phyloP scores from a whole-genome alignment of 2,329 filamentous ascomycete species.

The Colletotrichum filicis region DNA sequence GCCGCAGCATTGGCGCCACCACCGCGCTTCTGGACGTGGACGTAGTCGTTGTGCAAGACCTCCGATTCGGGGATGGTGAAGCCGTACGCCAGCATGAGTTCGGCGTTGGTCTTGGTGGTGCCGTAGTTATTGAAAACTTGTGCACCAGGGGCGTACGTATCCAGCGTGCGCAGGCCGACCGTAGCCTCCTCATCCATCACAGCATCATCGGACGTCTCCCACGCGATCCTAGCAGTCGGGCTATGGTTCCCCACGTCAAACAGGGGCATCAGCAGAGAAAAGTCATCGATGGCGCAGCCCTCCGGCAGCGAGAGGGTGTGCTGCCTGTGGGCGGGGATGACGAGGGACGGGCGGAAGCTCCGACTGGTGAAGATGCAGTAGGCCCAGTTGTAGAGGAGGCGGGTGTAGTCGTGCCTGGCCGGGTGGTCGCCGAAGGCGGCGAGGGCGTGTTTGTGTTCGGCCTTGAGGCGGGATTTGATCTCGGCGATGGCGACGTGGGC shows the following conservation, averaged over 20 bases:
- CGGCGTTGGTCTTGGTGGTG: slow-evolving; percentile 75
- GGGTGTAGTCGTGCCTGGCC: slow-evolving; percentile 51
- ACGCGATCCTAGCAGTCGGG: slow-evolving; percentile 67
- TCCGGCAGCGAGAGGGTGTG: slow-evolving; percentile 45
- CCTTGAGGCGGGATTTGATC: slow-evolving; percentile 57
- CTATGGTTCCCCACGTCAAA: slow-evolving; percentile 80
- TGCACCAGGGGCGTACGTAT: slow-evolving; percentile 52
- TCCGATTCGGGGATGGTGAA: slow-evolving; percentile 64
- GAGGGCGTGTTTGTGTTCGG: slow-evolving; percentile 59
- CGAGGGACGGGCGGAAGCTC: slow-evolving; percentile 71
- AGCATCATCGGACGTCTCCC: slow-evolving; percentile 52
- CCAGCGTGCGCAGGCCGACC: slow-evolving; percentile 55
- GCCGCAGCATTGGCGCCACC: slow-evolving; percentile 39
- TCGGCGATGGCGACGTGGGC: slow-evolving; percentile 60
- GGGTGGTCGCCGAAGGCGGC: slow-evolving; percentile 34
- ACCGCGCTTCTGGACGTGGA: slow-evolving; percentile 63
- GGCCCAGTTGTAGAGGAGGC: slow-evolving; percentile 71
- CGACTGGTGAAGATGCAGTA: slow-evolving; percentile 73
- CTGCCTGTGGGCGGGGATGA: slow-evolving; percentile 53
- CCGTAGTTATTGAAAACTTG: slow-evolving; percentile 80
- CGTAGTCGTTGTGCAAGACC: slow-evolving; percentile 68
- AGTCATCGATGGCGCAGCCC: slow-evolving; percentile 63
- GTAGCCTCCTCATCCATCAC: slow-evolving; percentile 47
- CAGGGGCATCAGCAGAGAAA: slow-evolving; percentile 76
- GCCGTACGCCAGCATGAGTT: slow-evolving; percentile 73